phyloP scores from a whole-genome alignment of 257 asterid species.

The Primulina eburnea region DNA sequence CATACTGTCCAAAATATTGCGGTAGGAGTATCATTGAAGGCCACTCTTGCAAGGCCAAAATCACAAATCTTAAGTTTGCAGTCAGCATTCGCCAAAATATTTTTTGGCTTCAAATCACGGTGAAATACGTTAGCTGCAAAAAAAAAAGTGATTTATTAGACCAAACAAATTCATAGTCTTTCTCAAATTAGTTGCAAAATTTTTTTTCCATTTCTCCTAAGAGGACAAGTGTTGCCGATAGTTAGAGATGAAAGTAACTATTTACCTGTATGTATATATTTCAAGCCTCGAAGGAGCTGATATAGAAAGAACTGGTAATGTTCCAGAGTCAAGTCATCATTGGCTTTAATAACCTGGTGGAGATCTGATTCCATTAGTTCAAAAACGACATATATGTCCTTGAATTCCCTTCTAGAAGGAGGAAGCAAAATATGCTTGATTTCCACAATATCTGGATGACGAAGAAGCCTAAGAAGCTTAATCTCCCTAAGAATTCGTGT shows the following conservation, averaged over 20 bases:
- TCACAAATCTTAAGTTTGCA: constrained; percentile 86
- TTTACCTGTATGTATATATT: constrained; percentile 83
- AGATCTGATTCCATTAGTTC: constrained; percentile 92
- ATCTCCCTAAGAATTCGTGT: constrained; percentile 92
- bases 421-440: constrained; percentile 87
- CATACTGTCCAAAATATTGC: constrained; percentile 92
- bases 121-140: constrained; percentile 80
- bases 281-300: constrained; percentile 90
- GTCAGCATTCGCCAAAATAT: constrained; percentile 87
- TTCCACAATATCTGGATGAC: constrained; percentile 90
- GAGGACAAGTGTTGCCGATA: not conserved
- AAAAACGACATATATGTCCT: constrained; percentile 82
- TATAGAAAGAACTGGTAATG: constrained; percentile 85
- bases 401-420: constrained; percentile 90
- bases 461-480: constrained; percentile 90
- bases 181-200: not conserved
- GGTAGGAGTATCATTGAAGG: constrained; percentile 86
- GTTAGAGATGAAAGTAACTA: constrained; percentile 7
- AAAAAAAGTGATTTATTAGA: constrained; percentile 23
- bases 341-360: constrained; percentile 87
- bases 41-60: constrained; percentile 91
- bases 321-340: constrained; percentile 83
- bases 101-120: constrained; percentile 85
- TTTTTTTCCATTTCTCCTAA: not conserved
- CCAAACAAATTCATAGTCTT: not conserved